Base-by-base conservation (phyloP, 129 eudicot species). In the Rutidosis leptorrhynchoides region DNA sequence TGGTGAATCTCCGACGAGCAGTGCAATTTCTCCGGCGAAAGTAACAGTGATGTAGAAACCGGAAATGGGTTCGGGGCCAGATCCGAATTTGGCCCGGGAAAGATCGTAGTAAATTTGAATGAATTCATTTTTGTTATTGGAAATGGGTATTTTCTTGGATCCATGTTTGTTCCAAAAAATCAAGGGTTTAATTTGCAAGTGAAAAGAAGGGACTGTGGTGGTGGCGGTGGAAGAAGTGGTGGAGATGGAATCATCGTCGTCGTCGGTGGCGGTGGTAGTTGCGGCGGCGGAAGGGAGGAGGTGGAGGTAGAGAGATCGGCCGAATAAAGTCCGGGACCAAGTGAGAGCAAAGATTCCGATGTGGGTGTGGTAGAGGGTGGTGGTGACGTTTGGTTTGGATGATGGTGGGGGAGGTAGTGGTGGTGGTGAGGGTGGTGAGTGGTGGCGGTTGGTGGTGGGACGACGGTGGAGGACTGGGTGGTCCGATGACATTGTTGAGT, bases 331-430 rank as follows among this genome's bases (percentile, higher is more conserved):
- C 43, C 81, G 81, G 15, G 87, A 88, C 96, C 96, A 88, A 42
- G 92, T 80, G 63, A 88, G 79, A n/a, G 92, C 82, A 35, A 88
- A 85, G 43, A 83, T 79, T 62, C 89, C 96, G 23, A 78, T 27
- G 20, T 76, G 58, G 65, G 96, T 88, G 71, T 81, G 84, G 87
- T 88, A 85, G 70, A 88, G 84, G 53, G 70, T 58, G 74, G 96
- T 88, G 74, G 85, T 76, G 57, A 88, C 74, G 58, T 78, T 83
- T 32, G 92, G 88, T 62, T 53, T 63, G n/a, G 76, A 45, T 7
- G 81, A 70, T 3, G 81, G 76, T 33, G 78, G 64, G 6, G 64
- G 83, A 0, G 79, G 68, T 0, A 82, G 70, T 0, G 83, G 80
- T 26, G 74, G 73, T 1, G 79, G 53, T 29, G 77, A 55, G 29